These are phyloP conservation scores for Acrocalymma vagum DNA, from an alignment of 2,329 filamentous ascomycete species.

Conservation along the genomic window DNA sequence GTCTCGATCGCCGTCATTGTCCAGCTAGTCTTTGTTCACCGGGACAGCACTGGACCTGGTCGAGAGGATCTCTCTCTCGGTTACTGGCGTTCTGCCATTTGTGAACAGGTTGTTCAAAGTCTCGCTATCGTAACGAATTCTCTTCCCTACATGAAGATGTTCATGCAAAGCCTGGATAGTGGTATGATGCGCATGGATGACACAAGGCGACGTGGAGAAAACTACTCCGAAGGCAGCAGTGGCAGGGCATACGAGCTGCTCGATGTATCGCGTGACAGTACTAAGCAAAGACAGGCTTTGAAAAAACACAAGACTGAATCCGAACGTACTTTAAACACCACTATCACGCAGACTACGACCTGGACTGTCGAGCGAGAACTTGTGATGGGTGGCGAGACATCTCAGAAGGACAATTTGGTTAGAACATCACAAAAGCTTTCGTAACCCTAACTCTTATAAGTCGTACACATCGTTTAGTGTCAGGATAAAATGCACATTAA, in stretches of 20 bases:
- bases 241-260: conserved; percentile 22
- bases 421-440: too few relatives aligned
- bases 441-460: too few relatives aligned
- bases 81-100: conserved; percentile 34
- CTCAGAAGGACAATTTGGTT: too few relatives aligned
- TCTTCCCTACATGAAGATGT: conserved; percentile 36
- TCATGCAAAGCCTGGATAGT: conserved; percentile 38
- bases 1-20: conserved; percentile 20
- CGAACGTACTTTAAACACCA: too few relatives aligned
- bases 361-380: too few relatives aligned
- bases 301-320: too few relatives aligned
- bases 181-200: conserved; percentile 32
- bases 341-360: too few relatives aligned
- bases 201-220: conserved; percentile 17
- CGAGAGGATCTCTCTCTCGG: conserved; percentile 32
- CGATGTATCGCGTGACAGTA: conserved; percentile 20
- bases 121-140: conserved; percentile 36
- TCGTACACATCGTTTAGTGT: too few relatives aligned
- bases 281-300: conserved; percentile 1
- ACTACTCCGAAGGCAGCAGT: conserved; percentile 17
- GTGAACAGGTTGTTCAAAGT: conserved; percentile 32
- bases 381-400: too few relatives aligned
- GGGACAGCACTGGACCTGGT: conserved; percentile 14
- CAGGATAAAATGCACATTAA: too few relatives aligned
- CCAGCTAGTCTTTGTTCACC: conserved; percentile 25